Evolutionary conservation across 176 grass and related monocot species (phyloP).

Genomic region (Paspalum vaginatum): DNA sequence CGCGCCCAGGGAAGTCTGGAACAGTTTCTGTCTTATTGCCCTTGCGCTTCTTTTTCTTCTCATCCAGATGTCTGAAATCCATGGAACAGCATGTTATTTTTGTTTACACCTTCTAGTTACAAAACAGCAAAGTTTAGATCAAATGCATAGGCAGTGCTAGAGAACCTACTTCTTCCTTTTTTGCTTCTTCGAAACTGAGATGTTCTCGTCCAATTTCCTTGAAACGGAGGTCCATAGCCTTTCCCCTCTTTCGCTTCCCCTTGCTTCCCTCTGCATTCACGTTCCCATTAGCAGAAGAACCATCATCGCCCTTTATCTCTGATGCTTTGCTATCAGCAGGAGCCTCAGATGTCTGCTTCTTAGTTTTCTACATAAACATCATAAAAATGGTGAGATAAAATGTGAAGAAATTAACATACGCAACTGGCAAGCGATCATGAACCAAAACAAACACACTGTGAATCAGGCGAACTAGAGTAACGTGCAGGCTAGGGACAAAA

Average conservation of each 20-base stretch:
- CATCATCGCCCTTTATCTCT: slow-evolving; percentile 11
- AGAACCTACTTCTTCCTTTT: slow-evolving; percentile 81
- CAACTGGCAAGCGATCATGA: background rate
- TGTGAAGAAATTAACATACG: background rate
- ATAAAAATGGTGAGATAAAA: background rate
- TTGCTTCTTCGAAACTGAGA: slow-evolving; percentile 65
- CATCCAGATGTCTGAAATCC: slow-evolving; percentile 67
- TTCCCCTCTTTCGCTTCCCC: slow-evolving; percentile 54
- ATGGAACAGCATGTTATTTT: background rate
- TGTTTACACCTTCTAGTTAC: background rate
- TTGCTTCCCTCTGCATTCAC: slow-evolving; percentile 32
- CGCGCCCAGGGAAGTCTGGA: slow-evolving; percentile 65
- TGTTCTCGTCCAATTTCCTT: slow-evolving; percentile 58
- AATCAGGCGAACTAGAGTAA: background rate
- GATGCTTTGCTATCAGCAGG: slow-evolving; percentile 13
- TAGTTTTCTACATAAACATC: slow-evolving; percentile 39
- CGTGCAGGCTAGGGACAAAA: background rate
- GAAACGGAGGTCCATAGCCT: slow-evolving; percentile 72
- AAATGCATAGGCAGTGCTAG: slow-evolving; percentile 1
- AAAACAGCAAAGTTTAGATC: background rate
- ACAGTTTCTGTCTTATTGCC: slow-evolving; percentile 44
- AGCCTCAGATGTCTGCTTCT: slow-evolving; percentile 7
- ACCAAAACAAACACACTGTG: background rate
- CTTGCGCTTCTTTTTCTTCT: slow-evolving; percentile 95
- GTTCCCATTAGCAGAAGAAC: background rate